Evolutionary conservation across 2,329 filamentous ascomycete species (phyloP).

Genomic region (Trichoderma sp.): DNA sequence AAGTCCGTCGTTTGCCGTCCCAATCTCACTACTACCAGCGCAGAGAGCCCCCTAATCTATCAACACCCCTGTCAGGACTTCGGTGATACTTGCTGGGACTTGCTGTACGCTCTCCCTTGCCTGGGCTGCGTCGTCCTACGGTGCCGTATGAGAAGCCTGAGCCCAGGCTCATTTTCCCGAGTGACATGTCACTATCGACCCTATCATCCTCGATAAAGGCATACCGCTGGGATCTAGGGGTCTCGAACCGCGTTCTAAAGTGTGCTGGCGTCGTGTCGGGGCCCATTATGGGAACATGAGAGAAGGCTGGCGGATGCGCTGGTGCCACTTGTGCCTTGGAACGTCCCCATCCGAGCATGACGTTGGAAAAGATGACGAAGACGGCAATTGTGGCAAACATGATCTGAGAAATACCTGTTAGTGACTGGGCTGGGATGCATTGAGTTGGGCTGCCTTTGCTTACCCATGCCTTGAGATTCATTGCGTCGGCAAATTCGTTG

Average conservation of each 20-base stretch:
- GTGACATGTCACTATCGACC: slow-evolving; percentile 55
- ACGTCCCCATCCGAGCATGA: slow-evolving; percentile 8
- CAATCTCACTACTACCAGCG: not conserved
- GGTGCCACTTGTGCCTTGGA: not conserved
- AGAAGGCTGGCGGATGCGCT: slow-evolving; percentile 23
- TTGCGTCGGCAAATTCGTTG: slow-evolving; percentile 88
- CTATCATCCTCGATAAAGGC: slow-evolving; percentile 45
- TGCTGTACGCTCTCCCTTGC: slow-evolving; percentile 50
- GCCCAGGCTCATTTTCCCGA: slow-evolving; percentile 44
- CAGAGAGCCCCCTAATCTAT: not conserved
- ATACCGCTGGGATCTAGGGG: slow-evolving; percentile 47
- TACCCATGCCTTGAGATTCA: slow-evolving; percentile 76
- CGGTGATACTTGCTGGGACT: slow-evolving; percentile 50
- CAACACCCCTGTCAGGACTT: slow-evolving; percentile 41
- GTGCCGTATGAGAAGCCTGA: slow-evolving; percentile 49
- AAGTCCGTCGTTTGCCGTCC: not conserved
- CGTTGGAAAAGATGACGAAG: slow-evolving; percentile 15
- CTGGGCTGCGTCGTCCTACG: slow-evolving; percentile 48
- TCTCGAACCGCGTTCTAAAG: slow-evolving; percentile 54
- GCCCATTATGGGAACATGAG: slow-evolving; percentile 29
- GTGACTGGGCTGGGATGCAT: not conserved
- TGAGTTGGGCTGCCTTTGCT: slow-evolving; percentile 24
- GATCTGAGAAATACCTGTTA: not conserved
- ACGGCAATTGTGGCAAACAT: not conserved
- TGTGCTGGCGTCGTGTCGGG: slow-evolving; percentile 44